These are phyloP conservation scores for Penicillium psychrosexuale DNA, from an alignment of 2,329 filamentous ascomycete species.

Conservation along the genomic window DNA sequence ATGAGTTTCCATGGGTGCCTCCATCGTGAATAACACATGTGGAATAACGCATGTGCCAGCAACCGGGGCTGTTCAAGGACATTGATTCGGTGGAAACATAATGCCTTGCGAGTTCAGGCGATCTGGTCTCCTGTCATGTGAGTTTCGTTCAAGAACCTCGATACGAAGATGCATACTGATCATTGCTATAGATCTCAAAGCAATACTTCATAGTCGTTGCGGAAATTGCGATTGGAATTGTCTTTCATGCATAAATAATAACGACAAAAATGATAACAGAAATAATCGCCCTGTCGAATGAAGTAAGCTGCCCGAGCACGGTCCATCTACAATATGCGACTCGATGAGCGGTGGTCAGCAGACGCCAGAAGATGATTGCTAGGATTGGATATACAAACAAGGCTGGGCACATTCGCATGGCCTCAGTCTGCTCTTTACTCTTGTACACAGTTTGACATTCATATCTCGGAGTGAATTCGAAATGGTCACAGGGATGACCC, in stretches of 20 bases:
- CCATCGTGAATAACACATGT: constrained; percentile 7
- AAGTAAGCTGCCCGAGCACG: not conserved
- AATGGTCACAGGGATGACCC: not conserved
- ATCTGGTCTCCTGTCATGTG: not conserved
- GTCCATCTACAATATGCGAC: not conserved
- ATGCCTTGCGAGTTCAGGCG: not conserved
- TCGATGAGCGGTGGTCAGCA: not conserved
- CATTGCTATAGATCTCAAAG: not conserved
- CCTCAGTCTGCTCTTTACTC: not conserved
- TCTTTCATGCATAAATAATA: not conserved
- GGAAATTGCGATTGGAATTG: not conserved
- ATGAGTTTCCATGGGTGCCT: constrained; percentile 15
- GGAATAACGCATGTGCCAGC: not conserved
- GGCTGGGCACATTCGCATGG: not conserved
- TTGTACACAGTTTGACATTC: not conserved
- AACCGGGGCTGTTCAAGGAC: not conserved
- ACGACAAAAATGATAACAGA: not conserved
- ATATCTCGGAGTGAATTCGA: not conserved
- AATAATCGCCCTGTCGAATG: not conserved
- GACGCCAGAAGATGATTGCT: not conserved
- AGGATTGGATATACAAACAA: not conserved
- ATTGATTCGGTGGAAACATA: not conserved
- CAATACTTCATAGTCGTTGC: not conserved
- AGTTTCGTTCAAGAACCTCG: not conserved
- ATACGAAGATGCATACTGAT: not conserved